phyloP scores from a whole-genome alignment of 805 yeast species.

The Starmerella asiatica region DNA sequence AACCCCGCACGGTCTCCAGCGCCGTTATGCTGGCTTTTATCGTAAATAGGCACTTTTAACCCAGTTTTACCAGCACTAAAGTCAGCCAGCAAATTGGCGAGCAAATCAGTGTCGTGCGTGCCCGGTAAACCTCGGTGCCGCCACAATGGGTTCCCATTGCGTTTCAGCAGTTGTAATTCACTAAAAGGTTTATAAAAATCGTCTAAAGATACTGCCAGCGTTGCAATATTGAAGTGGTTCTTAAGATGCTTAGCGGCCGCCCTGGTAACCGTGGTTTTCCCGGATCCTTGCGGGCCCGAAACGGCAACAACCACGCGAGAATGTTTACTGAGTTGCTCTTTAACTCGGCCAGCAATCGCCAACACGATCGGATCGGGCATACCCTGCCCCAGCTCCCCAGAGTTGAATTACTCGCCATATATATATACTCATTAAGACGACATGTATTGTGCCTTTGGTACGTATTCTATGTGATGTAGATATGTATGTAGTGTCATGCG shows the following conservation, averaged over 20 bases:
- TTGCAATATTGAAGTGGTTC: constrained; percentile 28
- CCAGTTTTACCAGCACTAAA: constrained; percentile 22
- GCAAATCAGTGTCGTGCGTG: constrained; percentile 61
- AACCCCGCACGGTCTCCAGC: constrained; percentile 54
- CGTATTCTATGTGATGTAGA: too few relatives aligned
- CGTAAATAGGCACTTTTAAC: constrained; percentile 48
- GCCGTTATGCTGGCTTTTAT: constrained; percentile 59
- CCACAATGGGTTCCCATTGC: constrained; percentile 38
- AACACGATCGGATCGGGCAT: background rate
- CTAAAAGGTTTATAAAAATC: constrained; percentile 64
- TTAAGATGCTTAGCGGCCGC: constrained; percentile 20
- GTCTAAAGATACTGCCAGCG: constrained; percentile 53
- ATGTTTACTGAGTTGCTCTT: background rate
- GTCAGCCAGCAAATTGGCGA: constrained; percentile 27
- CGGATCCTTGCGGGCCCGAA: constrained; percentile 30
- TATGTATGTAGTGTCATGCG: too few relatives aligned
- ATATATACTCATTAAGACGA: too few relatives aligned
- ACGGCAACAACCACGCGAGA: constrained; percentile 15
- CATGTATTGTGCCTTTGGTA: too few relatives aligned
- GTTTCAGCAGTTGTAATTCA: constrained; percentile 32
- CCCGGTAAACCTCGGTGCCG: constrained; percentile 87
- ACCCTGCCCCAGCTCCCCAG: too few relatives aligned
- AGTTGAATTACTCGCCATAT: too few relatives aligned
- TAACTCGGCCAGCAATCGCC: background rate
- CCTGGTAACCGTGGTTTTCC: constrained; percentile 26